Percentiles rank a stretch among this genome's conserved stretches.
Conservation (phyloP, 257 asterid genomes). For the Nicotiana undulata region DNA sequence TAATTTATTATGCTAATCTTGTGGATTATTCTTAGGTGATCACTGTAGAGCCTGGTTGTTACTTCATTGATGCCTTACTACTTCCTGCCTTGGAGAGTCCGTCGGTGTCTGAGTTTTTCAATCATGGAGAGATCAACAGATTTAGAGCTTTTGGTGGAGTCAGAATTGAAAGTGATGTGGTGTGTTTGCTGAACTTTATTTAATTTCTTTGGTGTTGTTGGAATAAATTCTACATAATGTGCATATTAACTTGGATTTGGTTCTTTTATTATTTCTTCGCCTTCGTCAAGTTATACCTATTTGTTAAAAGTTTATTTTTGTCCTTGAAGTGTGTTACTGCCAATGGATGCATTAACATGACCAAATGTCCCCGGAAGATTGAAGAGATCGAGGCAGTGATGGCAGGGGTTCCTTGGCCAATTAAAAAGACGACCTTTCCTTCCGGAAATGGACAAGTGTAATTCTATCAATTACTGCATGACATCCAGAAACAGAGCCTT, state of each 20-base stretch:
- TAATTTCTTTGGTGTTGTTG: neutral
- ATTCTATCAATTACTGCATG: neutral
- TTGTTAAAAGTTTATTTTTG: neutral
- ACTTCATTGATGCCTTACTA: slow-evolving; percentile 80
- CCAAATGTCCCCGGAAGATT: slow-evolving; percentile 73
- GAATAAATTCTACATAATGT: neutral
- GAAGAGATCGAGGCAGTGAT: slow-evolving; percentile 86
- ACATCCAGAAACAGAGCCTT: neutral
- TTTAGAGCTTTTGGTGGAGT: slow-evolving; percentile 89
- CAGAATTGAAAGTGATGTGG: slow-evolving; percentile 97
- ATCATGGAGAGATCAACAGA: slow-evolving; percentile 48
- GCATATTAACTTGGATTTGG: neutral
- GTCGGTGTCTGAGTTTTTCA: slow-evolving; percentile 59
- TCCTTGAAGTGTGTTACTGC: slow-evolving; percentile 50
- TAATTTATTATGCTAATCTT: neutral
- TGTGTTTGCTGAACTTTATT: slow-evolving; percentile 20
- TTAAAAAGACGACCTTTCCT: slow-evolving; percentile 21
- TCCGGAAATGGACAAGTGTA: slow-evolving; percentile 20
- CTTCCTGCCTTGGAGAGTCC: slow-evolving; percentile 78
- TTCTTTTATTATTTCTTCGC: neutral
- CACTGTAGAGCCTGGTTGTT: slow-evolving; percentile 98
- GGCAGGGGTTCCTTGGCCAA: slow-evolving; percentile 91
- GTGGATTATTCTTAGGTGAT: slow-evolving; percentile 54
- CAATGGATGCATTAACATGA: slow-evolving; percentile 81
- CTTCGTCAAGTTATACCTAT: neutral